Conservation (phyloP, 768 basidiomycete genomes). For the Mycena kentingensis region DNA sequence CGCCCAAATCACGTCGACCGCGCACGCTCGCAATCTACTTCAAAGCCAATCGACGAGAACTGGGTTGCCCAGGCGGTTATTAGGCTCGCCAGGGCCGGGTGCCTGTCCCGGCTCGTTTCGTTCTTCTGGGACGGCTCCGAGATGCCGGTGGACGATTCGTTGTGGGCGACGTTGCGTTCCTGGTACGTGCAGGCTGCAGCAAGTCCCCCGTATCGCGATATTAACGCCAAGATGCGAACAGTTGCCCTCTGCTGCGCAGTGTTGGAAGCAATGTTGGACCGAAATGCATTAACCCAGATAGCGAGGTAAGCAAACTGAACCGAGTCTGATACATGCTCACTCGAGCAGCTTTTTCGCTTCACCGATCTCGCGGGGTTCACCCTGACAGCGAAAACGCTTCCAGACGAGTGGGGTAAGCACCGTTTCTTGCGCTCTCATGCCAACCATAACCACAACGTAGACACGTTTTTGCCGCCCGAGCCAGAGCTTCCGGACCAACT, state of each 20-base stretch:
- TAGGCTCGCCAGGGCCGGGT: slow-evolving; percentile 14
- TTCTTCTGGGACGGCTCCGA: slow-evolving; percentile 25
- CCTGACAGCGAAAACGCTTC: slow-evolving; percentile 21
- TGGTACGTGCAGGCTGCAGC: too few species aligned
- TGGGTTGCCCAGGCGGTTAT: slow-evolving; percentile 17
- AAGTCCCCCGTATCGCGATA: slow-evolving; percentile 2
- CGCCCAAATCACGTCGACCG: slow-evolving; percentile 22
- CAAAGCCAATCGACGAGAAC: slow-evolving; percentile 16
- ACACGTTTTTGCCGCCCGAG: slow-evolving; percentile 19
- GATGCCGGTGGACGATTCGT: slow-evolving; percentile 18
- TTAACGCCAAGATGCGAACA: slow-evolving; percentile 4
- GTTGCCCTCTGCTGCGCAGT: slow-evolving; percentile 18
- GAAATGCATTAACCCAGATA: slow-evolving; percentile 15
- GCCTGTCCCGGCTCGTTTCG: slow-evolving; percentile 15
- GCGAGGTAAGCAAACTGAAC: slow-evolving; percentile 16
- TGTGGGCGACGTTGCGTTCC: slow-evolving; percentile 21
- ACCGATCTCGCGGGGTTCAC: slow-evolving; percentile 15
- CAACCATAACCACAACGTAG: not conserved
- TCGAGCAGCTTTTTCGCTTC: slow-evolving; percentile 23
- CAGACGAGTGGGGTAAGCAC: slow-evolving; percentile 21
- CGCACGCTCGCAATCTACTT: not conserved
- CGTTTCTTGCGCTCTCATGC: slow-evolving; percentile 1
- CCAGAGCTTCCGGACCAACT: slow-evolving; percentile 23
- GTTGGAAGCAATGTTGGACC: slow-evolving; percentile 22
- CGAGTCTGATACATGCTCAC: too few species aligned